Base-by-base conservation (phyloP, 1,139 yeast species). In the Protomyces lactucae-debilis region DNA sequence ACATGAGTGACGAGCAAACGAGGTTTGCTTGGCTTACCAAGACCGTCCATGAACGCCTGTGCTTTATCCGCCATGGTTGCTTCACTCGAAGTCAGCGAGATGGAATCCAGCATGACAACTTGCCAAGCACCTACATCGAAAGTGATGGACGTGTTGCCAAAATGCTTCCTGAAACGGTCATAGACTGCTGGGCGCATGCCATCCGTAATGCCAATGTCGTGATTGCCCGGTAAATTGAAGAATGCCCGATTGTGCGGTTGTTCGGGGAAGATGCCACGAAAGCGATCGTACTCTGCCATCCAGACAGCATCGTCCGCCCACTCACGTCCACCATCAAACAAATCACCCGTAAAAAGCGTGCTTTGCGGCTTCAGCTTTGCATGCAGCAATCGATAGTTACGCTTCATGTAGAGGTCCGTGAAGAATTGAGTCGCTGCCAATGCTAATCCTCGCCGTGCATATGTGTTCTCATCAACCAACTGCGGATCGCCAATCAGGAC, bases 291-390 rank as follows among this genome's bases (percentile, higher is more conserved):
- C 73, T 93, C 98, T n/a, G 79, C 76, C 43, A 81, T 72, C 97
- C 98, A 93, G 23, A 75, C 78, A 3, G 76, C 78, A 69, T 85
- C 84, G 6, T 79, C 79, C n/a, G 36, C 53, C 96, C 97, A 91
- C 67, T 88, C 90, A 66, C 98, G 79, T 0, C 99, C 99, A 14
- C 98, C 98, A 74, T 93, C 99, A 72, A 92, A 89, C 66, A 92
- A 76, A 73, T 93, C 99, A 0, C 99, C 99, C 55, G 93, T 77
- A 72, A 90, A 93, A 4, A 92, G 75, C 0, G 85, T 84, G 2
- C 89, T 78, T 71, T 92, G 87, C 0, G 98, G 97, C 57, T 85
- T 83, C 63, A 93, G 78, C 2, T 76, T 70, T 8, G 76, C 71
- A 69, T 88, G 86, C 60, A 88, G 77, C 65, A 80, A 79, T 66